phyloP scores from a whole-genome alignment of 768 basidiomycete species.

The Amanita molliuscula region DNA sequence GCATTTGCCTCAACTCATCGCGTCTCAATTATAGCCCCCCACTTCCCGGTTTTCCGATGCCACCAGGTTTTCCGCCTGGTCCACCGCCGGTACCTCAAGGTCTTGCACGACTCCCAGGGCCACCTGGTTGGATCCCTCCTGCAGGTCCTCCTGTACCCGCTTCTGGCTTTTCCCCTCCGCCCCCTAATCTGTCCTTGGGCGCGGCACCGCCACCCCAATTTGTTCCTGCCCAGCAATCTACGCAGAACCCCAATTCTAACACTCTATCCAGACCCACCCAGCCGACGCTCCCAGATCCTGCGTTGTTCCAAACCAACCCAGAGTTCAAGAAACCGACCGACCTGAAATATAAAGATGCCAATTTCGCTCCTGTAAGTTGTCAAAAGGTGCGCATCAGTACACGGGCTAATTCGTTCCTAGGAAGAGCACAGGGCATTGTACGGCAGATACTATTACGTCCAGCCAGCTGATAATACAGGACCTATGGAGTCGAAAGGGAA shows the following conservation, averaged over 20 bases:
- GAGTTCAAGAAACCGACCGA: slow-evolving; percentile 68
- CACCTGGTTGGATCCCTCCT: slow-evolving; percentile 12
- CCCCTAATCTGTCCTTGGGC: slow-evolving; percentile 9
- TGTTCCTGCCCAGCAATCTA: slow-evolving; percentile 11
- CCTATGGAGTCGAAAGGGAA: slow-evolving; percentile 63
- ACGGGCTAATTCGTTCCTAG: slow-evolving; percentile 23
- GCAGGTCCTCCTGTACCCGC: slow-evolving; percentile 8
- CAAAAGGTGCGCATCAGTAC: not conserved
- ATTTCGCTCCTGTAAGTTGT: slow-evolving; percentile 66
- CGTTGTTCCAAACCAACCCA: slow-evolving; percentile 54
- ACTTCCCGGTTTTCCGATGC: slow-evolving; percentile 4
- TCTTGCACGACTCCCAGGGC: not conserved
- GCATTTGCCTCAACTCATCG: not conserved
- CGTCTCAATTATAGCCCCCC: not conserved
- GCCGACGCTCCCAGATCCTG: slow-evolving; percentile 43
- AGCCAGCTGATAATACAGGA: slow-evolving; percentile 23
- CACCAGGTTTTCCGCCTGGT: slow-evolving; percentile 10
- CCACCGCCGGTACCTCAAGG: slow-evolving; percentile 17
- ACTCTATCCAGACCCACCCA: slow-evolving; percentile 17
- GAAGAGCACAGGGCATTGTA: slow-evolving; percentile 69
- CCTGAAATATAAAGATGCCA: slow-evolving; percentile 66
- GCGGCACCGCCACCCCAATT: slow-evolving; percentile 12
- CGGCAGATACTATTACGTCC: slow-evolving; percentile 48
- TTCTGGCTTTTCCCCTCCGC: slow-evolving; percentile 13
- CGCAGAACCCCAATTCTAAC: slow-evolving; percentile 10